Conservation (phyloP, 1,284 basidiomycete species). For the Mycosarcoma mackinlayi region DNA sequence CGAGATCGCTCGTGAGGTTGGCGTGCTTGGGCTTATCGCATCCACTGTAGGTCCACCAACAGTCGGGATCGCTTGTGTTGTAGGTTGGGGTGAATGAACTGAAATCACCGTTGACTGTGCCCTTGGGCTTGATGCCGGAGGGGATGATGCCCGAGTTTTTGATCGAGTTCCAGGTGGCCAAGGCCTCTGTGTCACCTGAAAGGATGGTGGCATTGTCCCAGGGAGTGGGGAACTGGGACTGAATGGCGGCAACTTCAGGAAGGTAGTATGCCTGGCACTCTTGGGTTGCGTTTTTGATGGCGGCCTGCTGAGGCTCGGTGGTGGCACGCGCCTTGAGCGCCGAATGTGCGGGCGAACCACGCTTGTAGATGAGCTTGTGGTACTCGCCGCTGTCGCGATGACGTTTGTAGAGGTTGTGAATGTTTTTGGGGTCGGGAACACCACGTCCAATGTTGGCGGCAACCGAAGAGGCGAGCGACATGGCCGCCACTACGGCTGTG, state of each 20-base stretch:
- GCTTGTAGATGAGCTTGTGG: constrained; percentile 44
- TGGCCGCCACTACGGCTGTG: constrained; percentile 36
- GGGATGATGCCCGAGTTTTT: constrained; percentile 66
- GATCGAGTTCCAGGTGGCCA: constrained; percentile 59
- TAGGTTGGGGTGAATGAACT: constrained; percentile 43
- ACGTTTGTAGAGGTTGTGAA: constrained; percentile 44
- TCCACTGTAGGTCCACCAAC: constrained; percentile 61
- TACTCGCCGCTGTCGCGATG: constrained; percentile 47
- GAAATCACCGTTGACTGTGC: constrained; percentile 58
- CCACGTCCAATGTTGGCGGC: constrained; percentile 55
- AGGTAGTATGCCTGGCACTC: constrained; percentile 58
- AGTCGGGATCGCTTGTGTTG: constrained; percentile 57
- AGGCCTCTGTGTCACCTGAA: constrained; percentile 68
- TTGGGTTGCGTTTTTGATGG: constrained; percentile 33
- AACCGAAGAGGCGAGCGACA: constrained; percentile 41
- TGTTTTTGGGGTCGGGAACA: constrained; percentile 40
- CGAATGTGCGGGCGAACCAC: constrained; percentile 24
- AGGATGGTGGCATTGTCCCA: constrained; percentile 69
- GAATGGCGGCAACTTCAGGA: constrained; percentile 50
- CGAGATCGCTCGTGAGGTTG: constrained; percentile 68
- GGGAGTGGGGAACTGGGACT: constrained; percentile 46
- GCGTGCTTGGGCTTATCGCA: constrained; percentile 64
- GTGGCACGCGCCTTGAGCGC: constrained; percentile 38
- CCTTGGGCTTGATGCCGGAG: constrained; percentile 66
- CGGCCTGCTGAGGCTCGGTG: constrained; percentile 47